Percentiles rank a stretch among this genome's conserved stretches.
Evolutionary conservation across 306 rosid genomes (phyloP).

Genomic region (Corylus americana): DNA sequence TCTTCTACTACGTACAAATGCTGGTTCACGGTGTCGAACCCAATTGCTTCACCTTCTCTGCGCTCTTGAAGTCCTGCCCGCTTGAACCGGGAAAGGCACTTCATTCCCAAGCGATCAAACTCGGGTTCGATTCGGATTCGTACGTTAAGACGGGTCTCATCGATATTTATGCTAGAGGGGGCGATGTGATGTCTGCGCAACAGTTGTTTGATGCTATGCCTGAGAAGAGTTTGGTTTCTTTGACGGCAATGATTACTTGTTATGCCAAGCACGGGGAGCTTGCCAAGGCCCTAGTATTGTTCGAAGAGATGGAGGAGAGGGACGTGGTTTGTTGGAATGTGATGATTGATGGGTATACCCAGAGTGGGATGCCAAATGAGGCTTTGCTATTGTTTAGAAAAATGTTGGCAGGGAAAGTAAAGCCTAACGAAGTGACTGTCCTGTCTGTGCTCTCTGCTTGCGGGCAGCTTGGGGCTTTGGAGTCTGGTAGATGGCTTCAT

Average conservation of each 20-base stretch:
- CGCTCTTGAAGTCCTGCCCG: slow-evolving; percentile 48
- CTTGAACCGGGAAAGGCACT: slow-evolving; percentile 37
- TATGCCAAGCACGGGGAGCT: slow-evolving; percentile 60
- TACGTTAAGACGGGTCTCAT: slow-evolving; percentile 66
- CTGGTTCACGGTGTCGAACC: slow-evolving; percentile 50
- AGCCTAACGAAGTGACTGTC: slow-evolving; percentile 67
- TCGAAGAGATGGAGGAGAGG: slow-evolving; percentile 49
- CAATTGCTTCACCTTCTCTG: slow-evolving; percentile 71
- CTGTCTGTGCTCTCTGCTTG: slow-evolving; percentile 70
- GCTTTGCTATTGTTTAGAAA: slow-evolving; percentile 56
- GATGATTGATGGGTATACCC: slow-evolving; percentile 78
- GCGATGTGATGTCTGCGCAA: slow-evolving; percentile 51
- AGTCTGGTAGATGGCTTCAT: slow-evolving; percentile 80
- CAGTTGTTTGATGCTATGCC: slow-evolving; percentile 71
- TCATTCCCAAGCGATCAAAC: slow-evolving; percentile 60
- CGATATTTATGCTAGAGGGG: slow-evolving; percentile 63
- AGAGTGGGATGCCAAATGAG: slow-evolving; percentile 64
- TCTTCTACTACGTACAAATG: slow-evolving; percentile 58
- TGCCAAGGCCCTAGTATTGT: slow-evolving; percentile 52
- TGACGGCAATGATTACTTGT: slow-evolving; percentile 67
- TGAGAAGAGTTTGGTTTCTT: slow-evolving; percentile 59
- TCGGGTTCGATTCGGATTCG: slow-evolving; percentile 41
- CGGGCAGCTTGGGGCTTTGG: slow-evolving; percentile 78
- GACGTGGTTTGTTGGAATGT: slow-evolving; percentile 88
- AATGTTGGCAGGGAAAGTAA: slow-evolving; percentile 53